These are phyloP conservation scores for Lachancea dasiensis DNA, from an alignment of 805 yeast genomes.

Conservation along the genomic window DNA sequence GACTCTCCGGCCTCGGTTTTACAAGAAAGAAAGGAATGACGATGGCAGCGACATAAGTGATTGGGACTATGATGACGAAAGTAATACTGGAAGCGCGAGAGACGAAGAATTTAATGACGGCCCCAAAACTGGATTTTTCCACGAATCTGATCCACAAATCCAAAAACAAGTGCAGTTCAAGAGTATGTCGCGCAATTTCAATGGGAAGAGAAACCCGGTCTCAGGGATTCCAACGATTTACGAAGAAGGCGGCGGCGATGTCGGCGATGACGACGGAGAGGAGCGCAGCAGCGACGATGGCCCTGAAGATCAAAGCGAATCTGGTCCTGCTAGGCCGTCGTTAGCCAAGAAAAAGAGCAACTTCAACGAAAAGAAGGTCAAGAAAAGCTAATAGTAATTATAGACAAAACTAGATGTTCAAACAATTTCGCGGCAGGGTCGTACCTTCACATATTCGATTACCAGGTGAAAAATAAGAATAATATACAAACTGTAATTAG, in stretches of 20 bases:
- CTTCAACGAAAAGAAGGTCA: constrained; percentile 3
- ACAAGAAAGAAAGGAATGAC: constrained; percentile 23
- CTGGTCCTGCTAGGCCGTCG: constrained; percentile 2
- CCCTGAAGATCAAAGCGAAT: constrained; percentile 4
- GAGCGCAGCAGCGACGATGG: constrained; percentile 5
- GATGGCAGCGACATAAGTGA: constrained; percentile 26
- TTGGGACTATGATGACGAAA: constrained; percentile 13
- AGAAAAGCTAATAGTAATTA: constrained; percentile 1
- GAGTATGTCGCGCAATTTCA: constrained; percentile 16
- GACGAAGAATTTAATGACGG: constrained; percentile 1
- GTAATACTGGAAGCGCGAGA: constrained; percentile 1
- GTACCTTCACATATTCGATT: too few species aligned
- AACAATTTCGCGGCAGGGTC: too few species aligned
- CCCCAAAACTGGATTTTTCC: constrained; percentile 3
- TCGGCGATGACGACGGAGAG: constrained; percentile 12
- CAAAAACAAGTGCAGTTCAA: constrained; percentile 28
- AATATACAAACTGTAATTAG: constrained; percentile 70
- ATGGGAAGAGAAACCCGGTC: constrained; percentile 12
- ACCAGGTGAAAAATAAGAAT: constrained; percentile 51
- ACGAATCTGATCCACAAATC: constrained; percentile 7
- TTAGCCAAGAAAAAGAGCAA: not conserved
- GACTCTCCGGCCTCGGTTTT: constrained; percentile 31
- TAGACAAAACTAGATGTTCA: constrained; percentile 1
- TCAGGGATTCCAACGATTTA: constrained; percentile 30
- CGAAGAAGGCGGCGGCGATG: constrained; percentile 24